Evolutionary conservation across 352 stramenopile species (phyloP).

Genomic region (Stramenopiles sp.): DNA sequence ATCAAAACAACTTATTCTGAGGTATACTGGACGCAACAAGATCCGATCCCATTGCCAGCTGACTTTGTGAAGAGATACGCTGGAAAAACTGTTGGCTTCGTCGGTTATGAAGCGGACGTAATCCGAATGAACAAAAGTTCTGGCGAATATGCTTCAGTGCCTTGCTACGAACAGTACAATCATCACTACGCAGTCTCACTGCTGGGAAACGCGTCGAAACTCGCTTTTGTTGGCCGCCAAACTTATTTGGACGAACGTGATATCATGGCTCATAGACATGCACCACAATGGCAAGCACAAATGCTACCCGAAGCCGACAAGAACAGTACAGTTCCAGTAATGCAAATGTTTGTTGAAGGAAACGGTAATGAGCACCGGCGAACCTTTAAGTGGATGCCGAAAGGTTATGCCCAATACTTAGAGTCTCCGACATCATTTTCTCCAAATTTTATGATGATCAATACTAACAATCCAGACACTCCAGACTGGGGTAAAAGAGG

Average conservation of each 20-base stretch:
- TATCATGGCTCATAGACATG: background rate
- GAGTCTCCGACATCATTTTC: background rate
- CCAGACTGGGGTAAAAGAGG: background rate
- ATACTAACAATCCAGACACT: background rate
- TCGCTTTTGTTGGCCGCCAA: background rate
- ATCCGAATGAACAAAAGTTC: background rate
- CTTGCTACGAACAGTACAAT: slow-evolving; percentile 5
- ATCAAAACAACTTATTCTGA: slow-evolving; percentile 7
- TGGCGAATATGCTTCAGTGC: background rate
- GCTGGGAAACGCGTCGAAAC: slow-evolving; percentile 2
- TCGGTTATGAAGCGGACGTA: slow-evolving; percentile 8
- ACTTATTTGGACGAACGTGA: background rate
- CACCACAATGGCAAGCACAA: background rate
- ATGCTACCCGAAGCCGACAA: background rate
- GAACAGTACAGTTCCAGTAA: background rate
- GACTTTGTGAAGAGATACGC: background rate
- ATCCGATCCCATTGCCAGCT: background rate
- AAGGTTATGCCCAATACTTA: slow-evolving; percentile 5
- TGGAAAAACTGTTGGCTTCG: background rate
- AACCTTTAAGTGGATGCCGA: background rate
- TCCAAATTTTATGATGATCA: slow-evolving; percentile 8
- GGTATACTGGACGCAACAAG: background rate
- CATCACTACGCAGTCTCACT: background rate
- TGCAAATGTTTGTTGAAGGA: slow-evolving; percentile 6
- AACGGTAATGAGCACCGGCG: background rate